Evolutionary conservation across 495 filamentous ascomycete species (phyloP).

Genomic region (Neurospora sp.): DNA sequence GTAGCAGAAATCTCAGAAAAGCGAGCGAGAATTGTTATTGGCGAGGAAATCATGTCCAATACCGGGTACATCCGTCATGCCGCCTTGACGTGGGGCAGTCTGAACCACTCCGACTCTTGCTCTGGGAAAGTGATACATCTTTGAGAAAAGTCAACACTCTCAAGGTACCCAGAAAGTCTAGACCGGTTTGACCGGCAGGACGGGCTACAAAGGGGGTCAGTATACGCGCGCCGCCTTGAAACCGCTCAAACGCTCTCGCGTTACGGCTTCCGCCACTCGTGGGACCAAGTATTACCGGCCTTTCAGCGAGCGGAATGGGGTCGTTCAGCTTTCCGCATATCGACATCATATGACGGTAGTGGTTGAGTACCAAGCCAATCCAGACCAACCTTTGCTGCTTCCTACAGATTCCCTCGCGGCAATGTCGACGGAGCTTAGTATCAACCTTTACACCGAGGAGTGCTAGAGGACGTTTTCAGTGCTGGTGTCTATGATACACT

Average conservation of each 20-base stretch:
- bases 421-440: neutral
- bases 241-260: neutral
- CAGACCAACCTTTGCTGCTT: neutral
- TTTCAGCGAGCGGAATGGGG: neutral
- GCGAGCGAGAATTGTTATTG: conserved; percentile 1
- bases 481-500: neutral
- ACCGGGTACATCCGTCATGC: neutral
- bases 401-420: neutral
- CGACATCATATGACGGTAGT: neutral
- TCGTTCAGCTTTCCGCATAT: neutral
- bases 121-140: neutral
- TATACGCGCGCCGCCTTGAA: neutral
- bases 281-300: neutral
- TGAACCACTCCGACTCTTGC: neutral
- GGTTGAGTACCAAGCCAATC: neutral
- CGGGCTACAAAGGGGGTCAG: neutral
- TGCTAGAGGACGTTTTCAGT: neutral
- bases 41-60: neutral
- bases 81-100: neutral
- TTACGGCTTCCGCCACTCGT: neutral
- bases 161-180: neutral
- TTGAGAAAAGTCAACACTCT: neutral
- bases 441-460: neutral
- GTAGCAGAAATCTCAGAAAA: neutral
- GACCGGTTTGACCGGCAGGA: neutral